Evolutionary conservation across 805 yeast genomes (phyloP), one percentile per base, ranked within the genome.

Genomic region (Candida chauliodis): DNA sequence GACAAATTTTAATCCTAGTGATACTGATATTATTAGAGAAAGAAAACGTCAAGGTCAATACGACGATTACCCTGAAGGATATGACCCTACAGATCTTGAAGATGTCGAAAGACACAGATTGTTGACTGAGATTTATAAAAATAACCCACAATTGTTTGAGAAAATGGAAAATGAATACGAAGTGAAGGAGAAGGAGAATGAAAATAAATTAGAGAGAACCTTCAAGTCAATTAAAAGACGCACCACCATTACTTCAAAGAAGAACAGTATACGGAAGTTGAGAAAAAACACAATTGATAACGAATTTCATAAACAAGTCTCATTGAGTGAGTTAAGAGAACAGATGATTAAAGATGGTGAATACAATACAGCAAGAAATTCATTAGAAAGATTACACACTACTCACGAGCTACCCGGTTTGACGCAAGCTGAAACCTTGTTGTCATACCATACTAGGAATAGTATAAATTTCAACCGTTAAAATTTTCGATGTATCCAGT

Each of bases 1-100:
- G 48, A 65, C 73, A 38, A 63, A 78, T 40, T 81, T 75, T 59
- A 52, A 50, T 36, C 95, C 95, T 2, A 54, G 61, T 26, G 93
- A 84, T 52, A 70, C 80, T 32, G 95, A 85, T 50, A 77, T 84
- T 38, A 67, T 85, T 34, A 69, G 93, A 39, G 93, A 84, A 49
- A 59, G 73, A 44, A 77, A 73, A 43, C 26, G 42, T 17, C 38
- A 61, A 41, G 86, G 87, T 6, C 73, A 64, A 37, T 82, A 66
- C 51, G 66, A 63, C 34, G 62, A 55, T 26, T 75, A 71, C 47
- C 76, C 80, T 0, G 51, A 44, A 1, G 75, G 72, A 14, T 76
- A 69, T 48, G 81, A 76, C 48, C 81, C 81, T 10, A 76, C 81
- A 1, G 57, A 69, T 35, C 37, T 50, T n/a, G 67, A 58, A 26